Conservation (phyloP, 2,329 filamentous ascomycete species). For the Colletotrichum sp. region DNA sequence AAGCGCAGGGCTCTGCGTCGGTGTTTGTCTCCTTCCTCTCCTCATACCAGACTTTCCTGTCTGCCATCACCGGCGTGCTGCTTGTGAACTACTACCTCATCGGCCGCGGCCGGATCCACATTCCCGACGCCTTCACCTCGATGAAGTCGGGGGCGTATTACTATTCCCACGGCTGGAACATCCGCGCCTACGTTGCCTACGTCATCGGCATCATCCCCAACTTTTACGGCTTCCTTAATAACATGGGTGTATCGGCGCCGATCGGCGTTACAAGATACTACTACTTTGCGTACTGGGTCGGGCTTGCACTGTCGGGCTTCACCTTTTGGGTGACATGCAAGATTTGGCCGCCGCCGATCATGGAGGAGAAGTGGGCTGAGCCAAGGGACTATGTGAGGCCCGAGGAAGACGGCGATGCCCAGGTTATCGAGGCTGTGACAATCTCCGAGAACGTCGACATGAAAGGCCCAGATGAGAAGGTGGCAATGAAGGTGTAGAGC, state of each 20-base stretch:
- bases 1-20: conserved; percentile 33
- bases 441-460: background rate
- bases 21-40: conserved; percentile 40
- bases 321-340: conserved; percentile 25
- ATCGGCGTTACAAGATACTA: conserved; percentile 49
- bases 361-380: conserved; percentile 22
- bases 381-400: conserved; percentile 20
- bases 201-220: conserved; percentile 40
- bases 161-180: conserved; percentile 14
- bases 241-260: conserved; percentile 41
- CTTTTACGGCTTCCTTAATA: conserved; percentile 44
- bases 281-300: conserved; percentile 59
- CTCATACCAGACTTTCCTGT: conserved; percentile 40
- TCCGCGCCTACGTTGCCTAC: conserved; percentile 22
- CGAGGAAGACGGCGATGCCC: conserved; percentile 1
- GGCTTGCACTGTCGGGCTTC: conserved; percentile 46
- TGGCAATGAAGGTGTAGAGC: background rate
- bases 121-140: conserved; percentile 30
- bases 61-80: conserved; percentile 44
- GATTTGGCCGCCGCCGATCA: conserved; percentile 21
- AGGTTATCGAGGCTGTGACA: background rate
- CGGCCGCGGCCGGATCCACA: conserved; percentile 34
- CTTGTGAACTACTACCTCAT: conserved; percentile 38
- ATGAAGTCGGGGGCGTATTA: conserved; percentile 9
- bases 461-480: background rate